Evolutionary conservation across 129 eudicot species (phyloP), one percentile per base, ranked within the genome.

Genomic region (Oenanthe sinensis): DNA sequence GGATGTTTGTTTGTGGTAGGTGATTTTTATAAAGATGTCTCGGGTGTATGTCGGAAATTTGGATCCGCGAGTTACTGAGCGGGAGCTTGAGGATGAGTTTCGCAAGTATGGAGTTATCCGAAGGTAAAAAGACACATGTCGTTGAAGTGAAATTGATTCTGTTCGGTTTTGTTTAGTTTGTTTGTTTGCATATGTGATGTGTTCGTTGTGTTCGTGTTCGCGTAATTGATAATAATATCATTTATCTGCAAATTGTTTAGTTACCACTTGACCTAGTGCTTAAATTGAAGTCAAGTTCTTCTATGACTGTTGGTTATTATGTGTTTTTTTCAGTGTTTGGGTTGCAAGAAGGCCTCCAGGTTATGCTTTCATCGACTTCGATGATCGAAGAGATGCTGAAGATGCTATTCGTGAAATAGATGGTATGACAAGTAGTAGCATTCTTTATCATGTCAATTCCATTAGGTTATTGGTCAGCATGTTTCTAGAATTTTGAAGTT

Each of bases 331-430:
- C 10, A 93, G 97, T 85, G 98, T 94, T 16, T 94, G 98, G 98
- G 98, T 94, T 90, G 98, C 98, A 46, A 85, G 98, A 83, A 83
- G 97, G 54, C 98, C 98, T 72, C 98, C 98, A 39, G 98, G 98
- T 26, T 94, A 94, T 83, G 98, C 93, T 71, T 94, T 94, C 74
- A 86, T 94, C 78, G 98, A 94, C 74, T 94, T 94, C 63, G 98
- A 94, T 80, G 98, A 94, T 77, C 81, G 83, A 73, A 83, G 98
- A 80, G 98, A 94, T 86, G 98, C 98, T 30, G 87, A 88, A 44
- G 98, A 94, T 70, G 98, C 98, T 28, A 94, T 94, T 49, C 88
- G 91, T 37, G 98, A 88, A 42, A 75, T 91, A 63, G 98, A 94
- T 85, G 98, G 98, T 93, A 85, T 81, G 78, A 3, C 20, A 58